These are phyloP conservation scores for Sugiyamaella boreocaroliniensis DNA, from an alignment of 805 yeast genomes.

Conservation along the genomic window DNA sequence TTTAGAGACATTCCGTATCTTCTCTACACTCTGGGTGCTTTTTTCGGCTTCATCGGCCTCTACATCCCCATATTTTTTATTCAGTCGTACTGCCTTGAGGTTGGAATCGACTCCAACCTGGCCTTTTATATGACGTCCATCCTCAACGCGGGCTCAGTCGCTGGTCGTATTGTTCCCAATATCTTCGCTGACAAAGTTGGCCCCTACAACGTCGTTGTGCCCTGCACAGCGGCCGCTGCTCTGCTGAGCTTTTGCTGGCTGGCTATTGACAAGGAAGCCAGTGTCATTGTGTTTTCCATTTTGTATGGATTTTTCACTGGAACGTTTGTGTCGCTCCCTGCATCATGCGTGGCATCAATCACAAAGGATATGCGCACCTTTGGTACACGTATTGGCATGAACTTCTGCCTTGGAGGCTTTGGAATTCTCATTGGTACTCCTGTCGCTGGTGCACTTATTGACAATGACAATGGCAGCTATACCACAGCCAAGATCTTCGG, in stretches of 20 bases:
- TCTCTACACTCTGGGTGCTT: constrained; percentile 15
- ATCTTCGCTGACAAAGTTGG: constrained; percentile 43
- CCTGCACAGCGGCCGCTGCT: constrained; percentile 19
- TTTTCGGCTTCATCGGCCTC: constrained; percentile 37
- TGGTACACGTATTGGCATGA: constrained; percentile 49
- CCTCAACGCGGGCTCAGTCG: constrained; percentile 32
- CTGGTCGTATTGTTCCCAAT: constrained; percentile 48
- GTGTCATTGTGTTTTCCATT: constrained; percentile 25
- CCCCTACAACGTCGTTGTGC: constrained; percentile 34
- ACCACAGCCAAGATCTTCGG: constrained; percentile 17
- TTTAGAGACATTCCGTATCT: constrained; percentile 19
- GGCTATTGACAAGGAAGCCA: constrained; percentile 20
- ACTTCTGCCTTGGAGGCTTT: constrained; percentile 52
- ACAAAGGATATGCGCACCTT: constrained; percentile 38
- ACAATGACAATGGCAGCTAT: constrained; percentile 14
- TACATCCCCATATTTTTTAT: constrained; percentile 31
- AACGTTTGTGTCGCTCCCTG: constrained; percentile 28
- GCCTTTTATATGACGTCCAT: constrained; percentile 29
- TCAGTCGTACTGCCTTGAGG: constrained; percentile 26
- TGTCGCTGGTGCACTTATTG: constrained; percentile 26
- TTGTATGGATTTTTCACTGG: constrained; percentile 32
- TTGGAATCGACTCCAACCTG: constrained; percentile 19
- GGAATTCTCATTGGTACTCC: constrained; percentile 32
- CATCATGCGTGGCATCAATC: constrained; percentile 25
- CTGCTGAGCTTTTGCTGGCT: constrained; percentile 20